A percentile compares a stretch with the other conserved stretches of the same genome.
These are phyloP conservation scores for Amorphotheca resinae DNA, from an alignment of 495 filamentous ascomycete species.

Conservation along the genomic window DNA sequence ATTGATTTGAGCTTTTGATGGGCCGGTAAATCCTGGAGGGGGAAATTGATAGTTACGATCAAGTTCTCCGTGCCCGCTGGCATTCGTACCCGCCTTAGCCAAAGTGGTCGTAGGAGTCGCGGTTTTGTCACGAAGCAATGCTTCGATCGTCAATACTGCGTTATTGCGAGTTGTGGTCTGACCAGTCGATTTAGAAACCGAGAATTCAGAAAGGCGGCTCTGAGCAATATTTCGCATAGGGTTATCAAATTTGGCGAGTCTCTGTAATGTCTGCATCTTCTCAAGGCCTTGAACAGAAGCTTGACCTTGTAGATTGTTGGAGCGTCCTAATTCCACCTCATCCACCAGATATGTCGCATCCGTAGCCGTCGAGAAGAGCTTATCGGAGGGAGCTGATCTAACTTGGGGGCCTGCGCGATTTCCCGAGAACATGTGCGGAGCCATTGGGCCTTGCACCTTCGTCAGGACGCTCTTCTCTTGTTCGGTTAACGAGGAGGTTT, in stretches of 20 bases:
- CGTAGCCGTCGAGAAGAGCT: background rate
- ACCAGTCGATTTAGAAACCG: background rate
- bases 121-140: background rate
- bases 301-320: background rate
- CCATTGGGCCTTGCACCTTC: background rate
- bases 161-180: background rate
- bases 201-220: constrained; percentile 10
- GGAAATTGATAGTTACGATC: constrained; percentile 15
- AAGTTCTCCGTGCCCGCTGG: constrained; percentile 4
- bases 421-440: background rate
- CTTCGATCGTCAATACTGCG: background rate
- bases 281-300: constrained; percentile 10
- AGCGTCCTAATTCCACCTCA: too few relatives aligned
- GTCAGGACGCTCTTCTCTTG: background rate
- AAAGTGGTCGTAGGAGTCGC: background rate
- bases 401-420: background rate
- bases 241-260: constrained; percentile 16
- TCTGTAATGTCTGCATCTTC: constrained; percentile 20
- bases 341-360: background rate
- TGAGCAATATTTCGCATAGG: constrained; percentile 14
- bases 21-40: constrained; percentile 3
- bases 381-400: background rate
- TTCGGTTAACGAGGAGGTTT: background rate
- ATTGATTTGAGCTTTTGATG: constrained; percentile 5
- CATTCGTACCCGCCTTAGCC: background rate